Evolutionary conservation across 2,329 filamentous ascomycete species (phyloP), one percentile per base, ranked within the genome.

Genomic region (Ceratocystis cacaofunesta): DNA sequence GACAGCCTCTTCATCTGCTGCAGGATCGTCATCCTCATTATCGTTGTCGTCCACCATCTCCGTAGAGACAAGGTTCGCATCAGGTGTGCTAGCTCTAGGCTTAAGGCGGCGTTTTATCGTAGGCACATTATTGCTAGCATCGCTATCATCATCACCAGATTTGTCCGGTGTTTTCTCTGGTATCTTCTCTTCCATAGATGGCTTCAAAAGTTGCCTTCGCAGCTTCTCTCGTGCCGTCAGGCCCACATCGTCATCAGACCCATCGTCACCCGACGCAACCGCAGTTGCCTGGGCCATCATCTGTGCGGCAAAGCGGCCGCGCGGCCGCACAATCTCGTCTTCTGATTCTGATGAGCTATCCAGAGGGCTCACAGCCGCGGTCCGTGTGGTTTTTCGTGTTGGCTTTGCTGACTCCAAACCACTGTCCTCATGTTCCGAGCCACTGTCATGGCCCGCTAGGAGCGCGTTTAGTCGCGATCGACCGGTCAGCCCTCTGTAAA

Each of bases 241-340:
- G 1, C 48, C 50, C n/a, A 57, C 50, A 61, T 72, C 68, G 65
- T 72, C 66, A 6, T 70, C 67, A 43, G 68, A 69, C 65, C 76
- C 12, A 82, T 71, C 71, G 78, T 74, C 70, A 75, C 77, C 70
- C 72, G 78, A 44, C 77, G 74, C 67, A 78, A 63, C n/a, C 61
- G 62, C 44, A 30, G 25, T 30, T 65, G 43, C 28, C 65, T 68
- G 10, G 52, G 72, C 79, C 68, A 82, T 79, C 80, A 90, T 84
- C 63, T 83, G 79, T 17, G 86, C 80, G 12, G 86, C 86, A 69
- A 89, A 77, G 63, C 82, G 81, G 28, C 86, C 86, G 65, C 81
- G 80, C 0, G 87, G 87, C 57, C 78, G 76, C 2, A 80, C 52
- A 69, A 72, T 62, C 50, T 73, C 73, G 6, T 73, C 72, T 55